Evolutionary conservation across 805 yeast genomes (phyloP), one percentile per base, ranked within the genome.

Genomic region (Yarrowia sp.): DNA sequence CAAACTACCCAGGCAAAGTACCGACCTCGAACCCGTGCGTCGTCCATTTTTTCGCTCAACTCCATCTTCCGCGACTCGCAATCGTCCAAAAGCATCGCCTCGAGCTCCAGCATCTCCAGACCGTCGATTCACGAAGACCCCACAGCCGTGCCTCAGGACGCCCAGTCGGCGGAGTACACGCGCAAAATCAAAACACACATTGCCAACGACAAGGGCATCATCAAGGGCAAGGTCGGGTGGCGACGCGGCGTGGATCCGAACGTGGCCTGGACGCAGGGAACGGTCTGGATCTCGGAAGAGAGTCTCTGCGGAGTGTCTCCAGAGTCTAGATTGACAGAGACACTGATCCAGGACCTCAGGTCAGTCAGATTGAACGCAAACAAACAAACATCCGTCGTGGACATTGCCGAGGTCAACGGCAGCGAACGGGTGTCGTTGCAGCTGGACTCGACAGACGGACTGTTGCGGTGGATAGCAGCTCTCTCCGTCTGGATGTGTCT

Each of bases 31-130:
- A 54, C 61, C 14, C 61, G 61, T 4, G 61, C 35, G 16, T 22
- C 33, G 14, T 54, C 61, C 14, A 54, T 54, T 26, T 54, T 54
- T 26, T 54, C 61, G 24, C 61, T 54, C 24, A 54, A 54, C 46
- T 54, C 61, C 12, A 54, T 54, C 14, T 54, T 54, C 46, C 44
- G 61, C 35, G 61, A 54, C 46, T 54, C 61, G 19, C 46, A 36
- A 24, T 54, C 61, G 33, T 38, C 46, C 11, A 35, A 36, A 2
- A 38, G 46, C 10, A 10, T 54, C 17, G 61, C 46, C 35, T 54
- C 61, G n/a, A 11, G 30, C 33, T 6, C 17, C 16, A 17, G 36
- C 24, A 54, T 54, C 8, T 26, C 36, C 1, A 33, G 61, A 4
- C 61, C 61, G 16, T 36, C 61, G 9, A 36, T 54, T n/a, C 61